A percentile compares a stretch with the other conserved stretches of the same genome.
These are phyloP conservation scores for Haplographium delicatum DNA, from an alignment of 495 filamentous ascomycete species.

Conservation along the genomic window DNA sequence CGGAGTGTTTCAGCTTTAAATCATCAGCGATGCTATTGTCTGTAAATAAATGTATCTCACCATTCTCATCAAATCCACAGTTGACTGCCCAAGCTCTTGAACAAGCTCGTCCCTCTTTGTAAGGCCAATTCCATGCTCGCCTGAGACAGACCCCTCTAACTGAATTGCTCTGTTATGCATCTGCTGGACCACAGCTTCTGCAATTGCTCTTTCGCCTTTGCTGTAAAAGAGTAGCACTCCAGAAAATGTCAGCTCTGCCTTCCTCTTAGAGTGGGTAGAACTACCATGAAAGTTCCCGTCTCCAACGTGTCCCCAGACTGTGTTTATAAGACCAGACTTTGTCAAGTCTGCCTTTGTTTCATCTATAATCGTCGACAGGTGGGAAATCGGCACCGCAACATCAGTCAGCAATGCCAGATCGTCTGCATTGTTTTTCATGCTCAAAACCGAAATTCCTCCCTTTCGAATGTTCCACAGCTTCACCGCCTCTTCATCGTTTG, in stretches of 20 bases:
- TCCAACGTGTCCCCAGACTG: conserved; percentile 74
- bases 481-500: conserved; percentile 55
- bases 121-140: conserved; percentile 73
- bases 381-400: conserved; percentile 70
- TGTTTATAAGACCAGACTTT: conserved; percentile 57
- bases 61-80: conserved; percentile 74
- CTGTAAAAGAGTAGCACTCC: conserved; percentile 68
- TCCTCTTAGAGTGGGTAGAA: no score
- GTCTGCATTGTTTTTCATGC: conserved; percentile 42
- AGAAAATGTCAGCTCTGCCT: no score
- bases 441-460: conserved; percentile 63
- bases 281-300: conserved; percentile 83
- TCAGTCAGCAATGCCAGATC: conserved; percentile 76
- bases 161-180: conserved; percentile 78
- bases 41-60: conserved; percentile 52
- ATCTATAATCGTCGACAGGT: conserved; percentile 68
- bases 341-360: conserved; percentile 65
- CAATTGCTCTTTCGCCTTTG: conserved; percentile 52
- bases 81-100: conserved; percentile 61
- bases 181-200: conserved; percentile 61
- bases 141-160: conserved; percentile 75
- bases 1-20: no score
- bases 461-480: conserved; percentile 85
- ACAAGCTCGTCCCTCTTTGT: conserved; percentile 73
- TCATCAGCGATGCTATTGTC: no score